Evolutionary conservation across 1,284 basidiomycete genomes (phyloP).

Genomic region (Testicularia cyperi): DNA sequence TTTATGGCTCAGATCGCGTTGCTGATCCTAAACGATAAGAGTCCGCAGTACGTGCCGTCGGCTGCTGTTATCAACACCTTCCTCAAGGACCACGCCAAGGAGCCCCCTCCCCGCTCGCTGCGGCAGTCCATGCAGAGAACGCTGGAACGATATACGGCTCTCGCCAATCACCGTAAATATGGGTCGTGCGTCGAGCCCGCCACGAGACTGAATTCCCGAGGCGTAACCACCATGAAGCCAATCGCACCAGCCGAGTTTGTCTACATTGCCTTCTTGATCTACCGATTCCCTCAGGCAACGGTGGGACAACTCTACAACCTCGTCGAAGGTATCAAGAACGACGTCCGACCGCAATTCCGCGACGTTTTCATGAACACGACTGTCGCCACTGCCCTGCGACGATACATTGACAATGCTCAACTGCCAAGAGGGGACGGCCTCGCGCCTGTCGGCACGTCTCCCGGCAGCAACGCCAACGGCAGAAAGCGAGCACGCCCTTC

Average conservation of each 20-base stretch:
- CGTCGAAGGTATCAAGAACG: conserved; percentile 26
- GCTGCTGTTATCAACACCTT: conserved; percentile 19
- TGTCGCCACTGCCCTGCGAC: conserved; percentile 11
- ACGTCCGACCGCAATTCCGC: conserved; percentile 33
- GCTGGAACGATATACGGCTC: conserved; percentile 22
- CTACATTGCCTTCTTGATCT: conserved; percentile 32
- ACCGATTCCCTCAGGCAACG: conserved; percentile 17
- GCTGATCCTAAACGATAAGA: conserved; percentile 13
- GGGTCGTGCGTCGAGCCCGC: conserved; percentile 32
- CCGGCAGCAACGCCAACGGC: conserved; percentile 3
- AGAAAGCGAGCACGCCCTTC: conserved; percentile 1
- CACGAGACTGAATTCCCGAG: conserved; percentile 5
- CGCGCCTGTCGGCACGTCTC: not conserved
- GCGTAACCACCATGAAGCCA: conserved; percentile 12
- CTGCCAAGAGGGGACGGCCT: conserved; percentile 3
- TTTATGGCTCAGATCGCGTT: conserved; percentile 37
- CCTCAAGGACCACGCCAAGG: conserved; percentile 16
- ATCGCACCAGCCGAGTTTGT: conserved; percentile 41
- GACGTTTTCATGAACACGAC: conserved; percentile 32
- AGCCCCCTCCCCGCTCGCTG: conserved; percentile 1
- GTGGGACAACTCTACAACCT: conserved; percentile 19
- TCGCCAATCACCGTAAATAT: conserved; percentile 28
- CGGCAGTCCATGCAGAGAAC: conserved; percentile 14
- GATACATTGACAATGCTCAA: conserved; percentile 16
- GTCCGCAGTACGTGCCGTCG: conserved; percentile 9